phyloP scores from a whole-genome alignment of 2,329 filamentous ascomycete genomes.

The Diaporthe batatas region DNA sequence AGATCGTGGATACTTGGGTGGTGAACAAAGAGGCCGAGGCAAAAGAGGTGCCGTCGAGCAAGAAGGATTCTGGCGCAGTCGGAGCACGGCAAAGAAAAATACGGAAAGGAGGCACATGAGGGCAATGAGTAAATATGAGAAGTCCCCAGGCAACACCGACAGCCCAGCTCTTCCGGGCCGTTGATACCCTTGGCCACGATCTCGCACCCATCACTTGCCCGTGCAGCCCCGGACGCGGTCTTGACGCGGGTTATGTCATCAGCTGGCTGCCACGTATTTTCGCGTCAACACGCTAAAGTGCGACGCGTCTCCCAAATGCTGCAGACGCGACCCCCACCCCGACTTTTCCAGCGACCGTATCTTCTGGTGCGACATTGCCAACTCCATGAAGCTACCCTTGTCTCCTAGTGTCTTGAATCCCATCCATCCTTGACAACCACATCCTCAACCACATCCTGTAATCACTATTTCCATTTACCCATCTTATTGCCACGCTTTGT shows the following conservation, averaged over 20 bases:
- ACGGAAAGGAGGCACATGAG: conserved; percentile 39
- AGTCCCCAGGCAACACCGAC: neutral
- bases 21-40: conserved; percentile 57
- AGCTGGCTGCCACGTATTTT: neutral
- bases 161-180: rapidly evolving
- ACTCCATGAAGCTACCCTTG: neutral
- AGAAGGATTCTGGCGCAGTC: neutral
- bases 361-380: neutral
- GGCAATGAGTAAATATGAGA: neutral
- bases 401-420: neutral
- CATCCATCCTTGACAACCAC: neutral
- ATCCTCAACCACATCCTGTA: neutral
- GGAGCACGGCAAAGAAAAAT: conserved; percentile 43
- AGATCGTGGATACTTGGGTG: conserved; percentile 81
- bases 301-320: conserved; percentile 38
- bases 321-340: conserved; percentile 16
- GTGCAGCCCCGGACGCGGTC: neutral
- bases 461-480: neutral
- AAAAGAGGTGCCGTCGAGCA: conserved; percentile 38
- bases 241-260: conserved; percentile 24
- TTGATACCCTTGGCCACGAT: neutral
- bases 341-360: neutral
- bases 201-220: no score
- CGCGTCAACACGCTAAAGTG: conserved; percentile 29
- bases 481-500: no score